These are phyloP conservation scores for Candida buenavistaensis DNA, from an alignment of 1,139 yeast genomes.

Conservation along the genomic window DNA sequence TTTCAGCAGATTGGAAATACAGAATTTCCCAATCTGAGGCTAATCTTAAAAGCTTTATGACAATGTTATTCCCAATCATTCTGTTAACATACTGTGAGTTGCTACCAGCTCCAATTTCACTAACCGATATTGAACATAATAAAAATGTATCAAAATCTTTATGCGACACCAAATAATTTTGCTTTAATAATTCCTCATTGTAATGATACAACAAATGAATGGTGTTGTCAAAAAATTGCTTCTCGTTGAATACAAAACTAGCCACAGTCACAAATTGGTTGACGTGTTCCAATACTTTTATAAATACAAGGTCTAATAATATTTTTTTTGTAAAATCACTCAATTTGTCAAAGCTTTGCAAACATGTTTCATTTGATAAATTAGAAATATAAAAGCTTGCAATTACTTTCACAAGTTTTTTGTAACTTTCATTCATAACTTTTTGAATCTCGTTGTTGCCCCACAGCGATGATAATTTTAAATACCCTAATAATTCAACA, in stretches of 20 bases:
- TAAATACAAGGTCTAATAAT: constrained; percentile 37
- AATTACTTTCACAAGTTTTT: constrained; percentile 25
- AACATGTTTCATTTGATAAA: constrained; percentile 21
- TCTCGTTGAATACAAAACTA: constrained; percentile 38
- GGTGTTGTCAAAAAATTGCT: constrained; percentile 29
- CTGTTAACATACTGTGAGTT: constrained; percentile 21
- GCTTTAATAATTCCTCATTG: constrained; percentile 22
- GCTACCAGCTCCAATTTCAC: constrained; percentile 26
- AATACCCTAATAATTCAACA: constrained; percentile 38
- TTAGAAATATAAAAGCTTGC: constrained; percentile 35
- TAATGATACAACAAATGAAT: constrained; percentile 26
- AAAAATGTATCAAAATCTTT: constrained; percentile 28
- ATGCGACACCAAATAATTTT: constrained; percentile 26
- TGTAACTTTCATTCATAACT: constrained; percentile 24
- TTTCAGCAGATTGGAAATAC: constrained; percentile 9
- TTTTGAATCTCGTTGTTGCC: constrained; percentile 15
- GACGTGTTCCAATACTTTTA: constrained; percentile 37
- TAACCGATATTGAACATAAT: constrained; percentile 31
- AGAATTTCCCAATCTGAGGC: constrained; percentile 12
- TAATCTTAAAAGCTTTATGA: constrained; percentile 26
- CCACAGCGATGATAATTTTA: constrained; percentile 31
- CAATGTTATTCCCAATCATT: constrained; percentile 30
- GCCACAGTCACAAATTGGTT: constrained; percentile 35
- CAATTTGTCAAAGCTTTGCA: constrained; percentile 20
- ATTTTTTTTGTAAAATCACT: constrained; percentile 30